These are phyloP conservation scores for Exophiala sideris DNA, from an alignment of 2,329 filamentous ascomycete genomes.

Conservation along the genomic window DNA sequence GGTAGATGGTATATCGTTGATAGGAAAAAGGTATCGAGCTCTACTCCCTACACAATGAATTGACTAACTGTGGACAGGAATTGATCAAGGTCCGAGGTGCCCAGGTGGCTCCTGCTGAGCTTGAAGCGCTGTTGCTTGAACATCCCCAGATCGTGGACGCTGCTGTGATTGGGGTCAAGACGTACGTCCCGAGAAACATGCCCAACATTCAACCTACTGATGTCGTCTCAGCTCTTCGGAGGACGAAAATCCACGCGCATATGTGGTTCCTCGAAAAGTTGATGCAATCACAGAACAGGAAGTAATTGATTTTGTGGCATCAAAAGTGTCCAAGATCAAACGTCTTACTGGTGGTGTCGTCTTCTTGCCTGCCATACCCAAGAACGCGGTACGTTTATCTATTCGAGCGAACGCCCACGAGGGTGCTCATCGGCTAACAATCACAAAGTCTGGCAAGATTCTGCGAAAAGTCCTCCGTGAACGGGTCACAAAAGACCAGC, in stretches of 20 bases:
- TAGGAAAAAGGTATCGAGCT: constrained; percentile 48
- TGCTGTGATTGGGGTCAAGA: constrained; percentile 44
- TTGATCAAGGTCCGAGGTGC: constrained; percentile 26
- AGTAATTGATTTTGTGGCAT: constrained; percentile 8
- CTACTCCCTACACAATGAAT: background rate
- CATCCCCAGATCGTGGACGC: constrained; percentile 44
- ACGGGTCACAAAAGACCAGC: no score
- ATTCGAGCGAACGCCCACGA: no score
- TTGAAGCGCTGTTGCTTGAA: constrained; percentile 41
- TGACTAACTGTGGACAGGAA: background rate
- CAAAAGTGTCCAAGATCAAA: background rate
- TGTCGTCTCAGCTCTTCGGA: constrained; percentile 10
- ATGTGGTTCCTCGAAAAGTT: constrained; percentile 37
- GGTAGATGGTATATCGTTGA: constrained; percentile 60
- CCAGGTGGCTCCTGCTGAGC: constrained; percentile 46
- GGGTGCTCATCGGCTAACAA: no score
- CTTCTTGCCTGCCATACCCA: background rate
- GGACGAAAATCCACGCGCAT: constrained; percentile 37
- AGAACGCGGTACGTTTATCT: background rate
- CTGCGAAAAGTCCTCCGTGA: no score
- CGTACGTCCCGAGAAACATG: background rate
- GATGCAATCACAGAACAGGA: constrained; percentile 23
- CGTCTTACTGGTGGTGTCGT: constrained; percentile 2
- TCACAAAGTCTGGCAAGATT: no score
- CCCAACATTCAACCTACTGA: no score